phyloP scores from a whole-genome alignment of 768 basidiomycete genomes.

The Naematelia aurantialba region DNA sequence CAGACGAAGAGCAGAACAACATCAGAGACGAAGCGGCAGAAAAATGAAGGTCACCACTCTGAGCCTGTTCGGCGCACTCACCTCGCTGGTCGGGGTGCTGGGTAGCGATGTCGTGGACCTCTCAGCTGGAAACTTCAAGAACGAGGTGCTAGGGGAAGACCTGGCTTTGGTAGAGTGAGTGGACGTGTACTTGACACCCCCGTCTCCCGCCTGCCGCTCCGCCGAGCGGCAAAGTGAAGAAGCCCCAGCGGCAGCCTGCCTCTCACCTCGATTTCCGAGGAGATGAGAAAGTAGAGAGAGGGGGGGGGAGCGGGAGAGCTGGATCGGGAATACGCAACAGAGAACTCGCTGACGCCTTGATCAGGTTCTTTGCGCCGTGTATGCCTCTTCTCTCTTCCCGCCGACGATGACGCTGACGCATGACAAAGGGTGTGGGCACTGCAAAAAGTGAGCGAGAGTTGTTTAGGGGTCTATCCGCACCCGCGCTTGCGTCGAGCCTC shows the following conservation, averaged over 20 bases:
- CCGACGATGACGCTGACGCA: slow-evolving; percentile 4
- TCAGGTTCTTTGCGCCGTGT: slow-evolving; percentile 46
- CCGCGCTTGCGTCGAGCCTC: not conserved
- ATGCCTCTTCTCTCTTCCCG: slow-evolving; percentile 9
- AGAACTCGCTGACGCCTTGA: slow-evolving; percentile 1
- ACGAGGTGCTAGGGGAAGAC: slow-evolving; percentile 62
- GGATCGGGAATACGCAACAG: not conserved
- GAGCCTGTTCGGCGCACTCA: not conserved
- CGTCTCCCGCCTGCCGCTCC: slow-evolving; percentile 14
- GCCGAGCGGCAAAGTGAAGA: not conserved
- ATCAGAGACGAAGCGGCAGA: not conserved
- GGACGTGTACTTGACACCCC: slow-evolving; percentile 75
- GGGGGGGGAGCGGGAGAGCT: not conserved
- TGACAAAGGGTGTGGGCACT: slow-evolving; percentile 82
- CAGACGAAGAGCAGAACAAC: too few relatives aligned
- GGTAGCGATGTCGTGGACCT: slow-evolving; percentile 77
- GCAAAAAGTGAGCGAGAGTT: slow-evolving; percentile 68
- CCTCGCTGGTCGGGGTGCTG: not conserved
- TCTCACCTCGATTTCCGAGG: too few relatives aligned
- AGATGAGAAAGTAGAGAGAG: not conserved
- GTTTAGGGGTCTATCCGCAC: too few relatives aligned
- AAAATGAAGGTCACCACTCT: not conserved
- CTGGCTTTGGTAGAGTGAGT: slow-evolving; percentile 93
- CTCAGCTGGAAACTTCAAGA: slow-evolving; percentile 66
- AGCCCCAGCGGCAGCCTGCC: too few relatives aligned